Percentiles rank a stretch among this genome's conserved stretches.
phyloP scores from a whole-genome alignment of 2,329 filamentous ascomycete genomes.

The Aureobasidium sp. region DNA sequence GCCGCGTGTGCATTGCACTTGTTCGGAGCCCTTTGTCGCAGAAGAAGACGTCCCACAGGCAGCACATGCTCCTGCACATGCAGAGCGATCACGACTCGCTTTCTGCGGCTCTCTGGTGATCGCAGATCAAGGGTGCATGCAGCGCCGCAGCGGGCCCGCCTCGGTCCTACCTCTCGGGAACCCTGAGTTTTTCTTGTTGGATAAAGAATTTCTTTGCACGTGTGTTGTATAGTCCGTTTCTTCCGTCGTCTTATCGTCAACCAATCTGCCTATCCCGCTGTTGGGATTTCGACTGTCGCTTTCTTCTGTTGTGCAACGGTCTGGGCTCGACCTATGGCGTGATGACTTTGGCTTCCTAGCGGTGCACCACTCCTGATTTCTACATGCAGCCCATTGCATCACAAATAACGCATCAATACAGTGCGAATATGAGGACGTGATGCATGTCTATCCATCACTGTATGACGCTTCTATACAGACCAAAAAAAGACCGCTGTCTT shows the following conservation, averaged over 20 bases:
- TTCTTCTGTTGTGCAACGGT: conserved; percentile 1
- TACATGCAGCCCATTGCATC: neutral
- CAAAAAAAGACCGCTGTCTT: neutral
- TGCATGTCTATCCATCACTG: no score
- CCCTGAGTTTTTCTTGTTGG: conserved; percentile 9
- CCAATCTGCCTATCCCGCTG: neutral
- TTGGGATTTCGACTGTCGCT: neutral
- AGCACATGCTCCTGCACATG: neutral
- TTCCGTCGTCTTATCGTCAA: conserved; percentile 6
- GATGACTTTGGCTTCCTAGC: neutral
- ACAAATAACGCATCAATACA: neutral
- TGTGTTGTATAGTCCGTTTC: neutral
- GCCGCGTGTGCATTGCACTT: neutral
- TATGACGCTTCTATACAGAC: no score
- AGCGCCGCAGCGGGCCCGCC: neutral
- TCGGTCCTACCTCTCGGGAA: conserved; percentile 3
- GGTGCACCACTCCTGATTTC: neutral
- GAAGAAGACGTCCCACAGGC: neutral
- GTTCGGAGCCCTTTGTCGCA: neutral
- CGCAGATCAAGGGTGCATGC: conserved; percentile 6
- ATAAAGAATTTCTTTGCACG: neutral
- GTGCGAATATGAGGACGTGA: neutral
- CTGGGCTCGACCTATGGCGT: neutral
- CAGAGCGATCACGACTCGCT: conserved; percentile 1
- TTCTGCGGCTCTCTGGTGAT: conserved; percentile 5